These are phyloP conservation scores for Flaveria sonorensis DNA, from an alignment of 129 eudicot species.

Conservation along the genomic window DNA sequence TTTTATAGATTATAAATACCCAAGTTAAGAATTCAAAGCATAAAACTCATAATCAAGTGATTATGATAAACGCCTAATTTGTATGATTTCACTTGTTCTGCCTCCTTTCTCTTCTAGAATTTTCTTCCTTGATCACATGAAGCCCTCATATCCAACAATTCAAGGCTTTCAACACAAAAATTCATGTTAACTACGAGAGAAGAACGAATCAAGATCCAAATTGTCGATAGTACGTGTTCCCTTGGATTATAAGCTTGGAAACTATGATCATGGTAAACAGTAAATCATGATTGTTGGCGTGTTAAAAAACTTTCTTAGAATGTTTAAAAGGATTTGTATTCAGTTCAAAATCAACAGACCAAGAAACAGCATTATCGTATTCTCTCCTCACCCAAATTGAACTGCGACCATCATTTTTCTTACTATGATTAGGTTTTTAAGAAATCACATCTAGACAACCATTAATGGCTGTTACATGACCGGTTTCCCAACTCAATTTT, in stretches of 20 bases:
- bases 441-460: slow-evolving; percentile 13
- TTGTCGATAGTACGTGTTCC: not conserved
- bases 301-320: too few relatives aligned
- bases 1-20: too few relatives aligned
- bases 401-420: too few relatives aligned
- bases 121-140: not conserved
- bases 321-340: not conserved
- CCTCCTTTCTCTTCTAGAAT: too few relatives aligned
- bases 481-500: not conserved
- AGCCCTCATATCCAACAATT: not conserved
- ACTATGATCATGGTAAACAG: not conserved
- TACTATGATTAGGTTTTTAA: too few relatives aligned
- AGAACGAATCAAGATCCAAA: not conserved
- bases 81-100: too few relatives aligned
- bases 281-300: not conserved
- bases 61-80: too few relatives aligned
- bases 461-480: not conserved
- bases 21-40: too few relatives aligned
- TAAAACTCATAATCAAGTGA: too few relatives aligned
- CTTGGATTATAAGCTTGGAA: not conserved
- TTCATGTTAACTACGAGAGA: not conserved
- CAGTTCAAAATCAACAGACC: slow-evolving; percentile 11
- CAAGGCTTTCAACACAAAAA: not conserved
- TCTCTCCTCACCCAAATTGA: slow-evolving; percentile 9
- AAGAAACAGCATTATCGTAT: not conserved